Base-by-base conservation (phyloP, 306 rosid genomes). In the Luffa aegyptiaca region DNA sequence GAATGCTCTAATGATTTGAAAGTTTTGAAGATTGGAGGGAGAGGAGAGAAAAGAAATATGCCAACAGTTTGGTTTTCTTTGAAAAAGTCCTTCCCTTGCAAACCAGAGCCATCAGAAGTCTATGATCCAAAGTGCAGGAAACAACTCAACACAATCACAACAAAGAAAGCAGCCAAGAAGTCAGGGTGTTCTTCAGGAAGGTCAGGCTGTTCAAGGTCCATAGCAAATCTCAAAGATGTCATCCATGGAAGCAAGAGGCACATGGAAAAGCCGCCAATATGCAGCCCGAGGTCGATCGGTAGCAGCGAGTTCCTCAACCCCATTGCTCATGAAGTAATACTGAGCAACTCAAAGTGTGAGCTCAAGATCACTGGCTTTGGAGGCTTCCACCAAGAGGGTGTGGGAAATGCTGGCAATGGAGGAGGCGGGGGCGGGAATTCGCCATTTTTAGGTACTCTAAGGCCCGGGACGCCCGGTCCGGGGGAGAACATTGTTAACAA, bases 271-370 rank as follows among this genome's bases (percentile, higher is more conserved):
- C 96, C 97, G 31, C 97, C 92, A 59, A 93, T 90, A 81, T 93
- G 92, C 81, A 93, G 97, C 78, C 96, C 96, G 44, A 93, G 97
- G 83, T 93, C 97, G 73, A 93, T 93, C 6, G 97, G 97, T 9
- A 91, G 96, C 90, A 91, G 94, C 61, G 97, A 91, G 87, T 93
- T 93, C 41, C 90, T 91, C 66, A 93, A 93, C 86, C 97, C 97
- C 17, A 88, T 91, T 84, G 89, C 96, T 41, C 97, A 91, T 75
- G 97, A 93, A 80, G 97, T 93, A 2, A 91, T 93, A 80, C 75
- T 93, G 51, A 91, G 94, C 73, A 93, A 91, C 92, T 91, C 96
- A 26, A 89, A 89, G 85, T 93, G 94, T 81, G 97, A 93, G 88
- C 96, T 93, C 59, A 93, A 93, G 85, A 91, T 93, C 83, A 86